Conservation (phyloP, 208 protist genomes). For the Lotmaria passim region DNA sequence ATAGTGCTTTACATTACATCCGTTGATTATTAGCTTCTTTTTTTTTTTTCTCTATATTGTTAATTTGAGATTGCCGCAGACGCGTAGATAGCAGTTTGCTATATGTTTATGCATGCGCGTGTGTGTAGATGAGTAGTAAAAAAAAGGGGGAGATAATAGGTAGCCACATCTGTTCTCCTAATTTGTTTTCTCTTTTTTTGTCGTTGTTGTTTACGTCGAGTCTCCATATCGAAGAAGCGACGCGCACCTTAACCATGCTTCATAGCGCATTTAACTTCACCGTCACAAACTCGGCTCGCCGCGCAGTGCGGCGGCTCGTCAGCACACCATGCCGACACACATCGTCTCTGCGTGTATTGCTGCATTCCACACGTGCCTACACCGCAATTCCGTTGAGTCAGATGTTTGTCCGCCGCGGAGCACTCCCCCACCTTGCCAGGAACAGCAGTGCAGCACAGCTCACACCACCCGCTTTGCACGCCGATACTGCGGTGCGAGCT, state of each 20-base stretch:
- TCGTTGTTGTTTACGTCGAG: background rate
- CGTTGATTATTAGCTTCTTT: background rate
- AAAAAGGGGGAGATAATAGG: too few relatives aligned
- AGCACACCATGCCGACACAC: background rate
- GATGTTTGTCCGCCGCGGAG: background rate
- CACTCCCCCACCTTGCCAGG: background rate
- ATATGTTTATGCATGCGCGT: too few relatives aligned
- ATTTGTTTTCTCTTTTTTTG: background rate
- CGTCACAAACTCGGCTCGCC: background rate
- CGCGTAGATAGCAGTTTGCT: too few relatives aligned
- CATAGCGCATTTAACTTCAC: background rate
- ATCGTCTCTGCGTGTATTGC: background rate
- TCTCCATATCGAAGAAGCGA: background rate
- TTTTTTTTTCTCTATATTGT: background rate
- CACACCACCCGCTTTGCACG: background rate
- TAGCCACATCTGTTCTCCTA: too few relatives aligned
- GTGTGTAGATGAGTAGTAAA: too few relatives aligned
- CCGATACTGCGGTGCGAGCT: background rate
- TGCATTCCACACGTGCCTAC: conserved; percentile 15
- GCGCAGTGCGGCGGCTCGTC: background rate
- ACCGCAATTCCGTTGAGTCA: conserved; percentile 29
- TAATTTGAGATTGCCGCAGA: too few relatives aligned
- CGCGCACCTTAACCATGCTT: background rate
- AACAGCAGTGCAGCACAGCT: background rate
- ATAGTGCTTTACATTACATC: too few relatives aligned